Conservation (phyloP, 495 filamentous ascomycete genomes). For the Letharia columbiana region DNA sequence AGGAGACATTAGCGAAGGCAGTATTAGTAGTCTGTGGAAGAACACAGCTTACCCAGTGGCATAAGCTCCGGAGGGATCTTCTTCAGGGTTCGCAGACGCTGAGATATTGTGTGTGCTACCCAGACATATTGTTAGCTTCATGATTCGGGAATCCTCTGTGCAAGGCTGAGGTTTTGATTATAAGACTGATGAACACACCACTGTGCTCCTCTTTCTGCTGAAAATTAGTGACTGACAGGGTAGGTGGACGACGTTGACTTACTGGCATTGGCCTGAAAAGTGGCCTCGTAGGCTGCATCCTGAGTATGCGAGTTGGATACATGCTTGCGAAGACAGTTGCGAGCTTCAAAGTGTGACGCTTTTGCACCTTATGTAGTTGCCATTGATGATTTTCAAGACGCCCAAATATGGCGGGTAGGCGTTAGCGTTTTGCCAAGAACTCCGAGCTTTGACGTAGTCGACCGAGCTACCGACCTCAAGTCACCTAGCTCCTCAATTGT, state of each 20-base stretch:
- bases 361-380: background rate
- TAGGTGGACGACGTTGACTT: slow-evolving; percentile 35
- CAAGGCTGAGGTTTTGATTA: background rate
- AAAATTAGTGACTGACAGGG: slow-evolving; percentile 30
- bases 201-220: slow-evolving; percentile 72
- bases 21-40: background rate
- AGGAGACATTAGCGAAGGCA: slow-evolving; percentile 12
- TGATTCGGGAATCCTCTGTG: background rate
- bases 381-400: background rate
- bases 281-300: slow-evolving; percentile 50
- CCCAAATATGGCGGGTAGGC: background rate
- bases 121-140: slow-evolving; percentile 6
- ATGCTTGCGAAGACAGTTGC: slow-evolving; percentile 35
- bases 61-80: slow-evolving; percentile 89
- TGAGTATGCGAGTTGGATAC: slow-evolving; percentile 55
- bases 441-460: background rate
- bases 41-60: slow-evolving; percentile 67
- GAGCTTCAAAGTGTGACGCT: background rate
- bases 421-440: background rate
- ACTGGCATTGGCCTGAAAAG: slow-evolving; percentile 77
- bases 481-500: background rate
- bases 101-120: slow-evolving; percentile 94
- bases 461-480: no score
- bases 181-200: slow-evolving; percentile 47
- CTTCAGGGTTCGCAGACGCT: slow-evolving; percentile 80